phyloP scores from a whole-genome alignment of 1,139 yeast genomes.

The Suhomyces bokatorum region DNA sequence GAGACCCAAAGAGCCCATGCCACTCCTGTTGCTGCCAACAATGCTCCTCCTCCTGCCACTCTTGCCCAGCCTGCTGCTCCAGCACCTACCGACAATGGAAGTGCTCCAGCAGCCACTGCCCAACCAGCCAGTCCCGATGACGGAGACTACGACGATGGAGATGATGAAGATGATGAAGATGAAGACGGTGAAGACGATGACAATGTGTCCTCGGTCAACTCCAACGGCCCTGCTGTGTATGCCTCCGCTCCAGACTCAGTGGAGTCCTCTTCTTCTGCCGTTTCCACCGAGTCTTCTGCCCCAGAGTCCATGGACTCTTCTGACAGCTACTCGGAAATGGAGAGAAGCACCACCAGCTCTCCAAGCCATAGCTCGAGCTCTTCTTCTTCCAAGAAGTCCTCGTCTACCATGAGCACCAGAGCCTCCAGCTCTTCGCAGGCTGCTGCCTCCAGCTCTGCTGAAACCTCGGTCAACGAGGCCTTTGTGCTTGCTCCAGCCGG shows the following conservation, averaged over 20 bases:
- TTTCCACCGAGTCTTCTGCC: too few relatives aligned
- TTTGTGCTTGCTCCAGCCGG: conserved; percentile 17
- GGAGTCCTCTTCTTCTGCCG: too few relatives aligned
- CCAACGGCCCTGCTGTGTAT: not conserved
- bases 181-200: too few relatives aligned
- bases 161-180: too few relatives aligned
- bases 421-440: conserved; percentile 1
- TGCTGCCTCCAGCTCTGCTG: not conserved
- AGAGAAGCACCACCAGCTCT: not conserved
- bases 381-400: conserved; percentile 1
- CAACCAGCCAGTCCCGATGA: not conserved
- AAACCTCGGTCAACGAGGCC: conserved; percentile 11
- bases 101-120: not conserved
- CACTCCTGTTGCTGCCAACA: too few relatives aligned
- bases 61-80: not conserved
- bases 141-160: too few relatives aligned
- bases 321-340: not conserved
- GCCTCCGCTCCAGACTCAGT: not conserved
- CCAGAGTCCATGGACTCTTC: not conserved
- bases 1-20: too few relatives aligned
- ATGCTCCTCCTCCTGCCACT: too few relatives aligned
- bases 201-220: not conserved
- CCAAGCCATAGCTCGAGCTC: not conserved
- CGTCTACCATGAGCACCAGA: conserved; percentile 3
- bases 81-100: not conserved